Conservation (phyloP, 495 filamentous ascomycete species). For the Jackrogersella multiformis region DNA sequence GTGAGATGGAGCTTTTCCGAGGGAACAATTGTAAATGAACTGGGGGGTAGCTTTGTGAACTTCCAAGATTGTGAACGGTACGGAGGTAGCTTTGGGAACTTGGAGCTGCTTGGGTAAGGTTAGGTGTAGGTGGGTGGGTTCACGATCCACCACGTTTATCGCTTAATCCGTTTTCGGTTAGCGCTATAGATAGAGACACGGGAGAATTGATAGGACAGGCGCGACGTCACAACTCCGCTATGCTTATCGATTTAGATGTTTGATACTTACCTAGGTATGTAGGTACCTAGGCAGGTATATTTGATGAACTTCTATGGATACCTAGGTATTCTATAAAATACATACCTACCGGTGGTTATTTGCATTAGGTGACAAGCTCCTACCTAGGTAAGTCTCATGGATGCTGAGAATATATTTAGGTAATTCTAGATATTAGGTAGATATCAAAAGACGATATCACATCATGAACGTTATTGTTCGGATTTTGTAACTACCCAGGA, state of each 20-base stretch:
- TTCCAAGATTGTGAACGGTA: too few species aligned
- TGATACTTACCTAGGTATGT: not conserved
- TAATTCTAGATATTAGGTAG: not conserved
- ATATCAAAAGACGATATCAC: too few species aligned
- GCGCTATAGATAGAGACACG: not conserved
- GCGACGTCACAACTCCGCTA: conserved; percentile 39
- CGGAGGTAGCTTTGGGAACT: too few species aligned
- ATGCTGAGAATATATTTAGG: too few species aligned
- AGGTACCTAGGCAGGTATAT: not conserved
- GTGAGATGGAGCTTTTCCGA: conserved; percentile 18
- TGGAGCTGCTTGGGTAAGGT: conserved; percentile 16
- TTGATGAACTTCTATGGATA: too few species aligned
- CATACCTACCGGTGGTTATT: too few species aligned
- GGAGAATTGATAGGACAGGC: not conserved
- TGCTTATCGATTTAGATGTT: conserved; percentile 28
- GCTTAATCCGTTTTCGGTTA: conserved; percentile 26
- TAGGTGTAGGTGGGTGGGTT: conserved; percentile 28
- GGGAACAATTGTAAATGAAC: conserved; percentile 11
- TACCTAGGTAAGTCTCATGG: too few species aligned
- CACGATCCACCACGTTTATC: conserved; percentile 17
- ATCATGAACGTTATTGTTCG: too few species aligned
- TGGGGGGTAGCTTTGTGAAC: conserved; percentile 19
- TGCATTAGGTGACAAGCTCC: too few species aligned
- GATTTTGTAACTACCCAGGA: too few species aligned
- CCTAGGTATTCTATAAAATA: too few species aligned